A percentile compares a stretch with the other conserved stretches of the same genome.
Conservation (phyloP, 768 basidiomycete genomes). For the Pulveroboletus sp. region DNA sequence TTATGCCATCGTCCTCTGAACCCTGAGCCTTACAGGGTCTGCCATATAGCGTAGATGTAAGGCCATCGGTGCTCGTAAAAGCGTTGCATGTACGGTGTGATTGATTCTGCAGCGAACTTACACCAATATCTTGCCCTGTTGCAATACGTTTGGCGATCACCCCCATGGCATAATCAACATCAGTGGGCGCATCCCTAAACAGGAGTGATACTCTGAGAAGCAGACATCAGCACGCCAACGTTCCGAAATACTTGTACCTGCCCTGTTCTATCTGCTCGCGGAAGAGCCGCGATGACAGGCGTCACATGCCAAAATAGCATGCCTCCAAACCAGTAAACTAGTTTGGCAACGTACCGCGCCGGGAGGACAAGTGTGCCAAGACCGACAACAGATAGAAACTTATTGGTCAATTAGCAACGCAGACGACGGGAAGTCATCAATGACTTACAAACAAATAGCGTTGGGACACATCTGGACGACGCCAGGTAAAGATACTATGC, state of each 20-base stretch:
- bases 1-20: slow-evolving; percentile 24
- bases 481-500: slow-evolving; percentile 63
- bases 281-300: slow-evolving; percentile 51
- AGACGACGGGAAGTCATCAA: not conserved
- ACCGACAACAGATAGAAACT: slow-evolving; percentile 37
- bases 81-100: slow-evolving; percentile 14
- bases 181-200: slow-evolving; percentile 55
- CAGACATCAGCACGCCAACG: not conserved
- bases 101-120: slow-evolving; percentile 23
- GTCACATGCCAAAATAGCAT: slow-evolving; percentile 59
- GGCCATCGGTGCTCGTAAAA: slow-evolving; percentile 8
- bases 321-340: slow-evolving; percentile 43
- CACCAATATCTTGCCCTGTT: slow-evolving; percentile 45
- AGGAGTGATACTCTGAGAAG: slow-evolving; percentile 40
- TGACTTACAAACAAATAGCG: slow-evolving; percentile 44
- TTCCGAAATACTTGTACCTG: slow-evolving; percentile 19
- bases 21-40: not conserved
- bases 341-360: slow-evolving; percentile 45
- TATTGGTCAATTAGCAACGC: slow-evolving; percentile 1
- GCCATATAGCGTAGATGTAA: not conserved
- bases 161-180: slow-evolving; percentile 68
- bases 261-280: slow-evolving; percentile 44
- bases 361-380: slow-evolving; percentile 45
- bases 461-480: slow-evolving; percentile 46
- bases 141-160: slow-evolving; percentile 58